A percentile compares a stretch with the other conserved stretches of the same genome.
phyloP scores from a whole-genome alignment of 495 filamentous ascomycete species.

The Diplogelasinospora grovesii region DNA sequence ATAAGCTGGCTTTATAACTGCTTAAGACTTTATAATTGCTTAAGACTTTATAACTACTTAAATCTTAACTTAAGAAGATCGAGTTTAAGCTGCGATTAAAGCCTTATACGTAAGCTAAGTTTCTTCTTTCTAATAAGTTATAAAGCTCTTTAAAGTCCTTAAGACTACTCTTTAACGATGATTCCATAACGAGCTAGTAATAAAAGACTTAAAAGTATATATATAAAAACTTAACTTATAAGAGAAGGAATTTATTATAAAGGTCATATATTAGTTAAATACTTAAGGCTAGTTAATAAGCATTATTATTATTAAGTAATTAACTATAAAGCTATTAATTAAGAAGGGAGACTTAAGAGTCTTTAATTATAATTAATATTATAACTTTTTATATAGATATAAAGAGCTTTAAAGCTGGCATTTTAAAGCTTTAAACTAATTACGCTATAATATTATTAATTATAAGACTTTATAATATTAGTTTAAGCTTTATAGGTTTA shows the following conservation, averaged over 20 bases:
- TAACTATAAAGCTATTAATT: not conserved
- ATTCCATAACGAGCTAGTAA: not conserved
- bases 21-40: no score
- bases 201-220: not conserved
- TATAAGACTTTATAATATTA: not conserved
- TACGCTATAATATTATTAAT: not conserved
- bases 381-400: no score
- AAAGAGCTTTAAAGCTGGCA: not conserved
- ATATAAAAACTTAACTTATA: not conserved
- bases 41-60: no score
- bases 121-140: not conserved
- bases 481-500: not conserved
- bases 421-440: not conserved
- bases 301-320: not conserved
- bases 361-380: not conserved
- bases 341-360: not conserved
- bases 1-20: no score
- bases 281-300: not conserved
- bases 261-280: not conserved
- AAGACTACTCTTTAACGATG: not conserved
- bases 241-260: not conserved
- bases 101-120: not conserved
- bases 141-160: not conserved
- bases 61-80: no score
- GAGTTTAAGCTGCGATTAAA: not conserved